A percentile compares a stretch with the other conserved stretches of the same genome.
Conservation (phyloP, 2,329 filamentous ascomycete species). For the Aspergillus ruber region DNA sequence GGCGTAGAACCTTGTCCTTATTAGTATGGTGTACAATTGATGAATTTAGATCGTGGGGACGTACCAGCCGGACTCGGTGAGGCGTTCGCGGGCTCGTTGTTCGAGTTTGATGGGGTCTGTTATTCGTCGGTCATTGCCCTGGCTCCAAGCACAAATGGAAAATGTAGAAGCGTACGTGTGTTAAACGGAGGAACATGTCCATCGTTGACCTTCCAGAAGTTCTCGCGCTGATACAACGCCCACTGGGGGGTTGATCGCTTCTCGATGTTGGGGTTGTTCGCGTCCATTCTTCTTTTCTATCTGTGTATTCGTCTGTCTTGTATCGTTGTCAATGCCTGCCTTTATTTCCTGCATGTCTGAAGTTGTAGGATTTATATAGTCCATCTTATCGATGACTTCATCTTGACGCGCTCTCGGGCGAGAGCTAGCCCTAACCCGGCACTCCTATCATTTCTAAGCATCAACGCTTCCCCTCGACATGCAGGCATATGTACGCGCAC, state of each 20-base stretch:
- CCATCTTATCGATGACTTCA: constrained; percentile 21
- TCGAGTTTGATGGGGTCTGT: constrained; percentile 53
- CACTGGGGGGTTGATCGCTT: constrained; percentile 48
- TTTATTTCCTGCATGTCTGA: background rate
- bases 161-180: constrained; percentile 37
- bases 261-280: constrained; percentile 47
- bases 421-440: constrained; percentile 2
- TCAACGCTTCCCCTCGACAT: too few species aligned
- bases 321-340: background rate
- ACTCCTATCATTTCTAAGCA: background rate
- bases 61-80: constrained; percentile 53
- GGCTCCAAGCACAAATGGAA: too few species aligned
- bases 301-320: background rate
- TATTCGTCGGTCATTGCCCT: too few species aligned
- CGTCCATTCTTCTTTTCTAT: constrained; percentile 30
- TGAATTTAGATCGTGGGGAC: background rate
- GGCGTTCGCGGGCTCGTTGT: constrained; percentile 49
- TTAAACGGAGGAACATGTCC: constrained; percentile 48
- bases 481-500: too few species aligned
- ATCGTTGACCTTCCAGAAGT: constrained; percentile 50
- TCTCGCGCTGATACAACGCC: constrained; percentile 49
- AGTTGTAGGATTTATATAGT: constrained; percentile 9
- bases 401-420: constrained; percentile 17
- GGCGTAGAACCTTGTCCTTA: constrained; percentile 24
- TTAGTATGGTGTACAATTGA: background rate